A percentile compares a stretch with the other conserved stretches of the same genome.
Evolutionary conservation across 345 rosid species (phyloP).

Genomic region (Salix arbutifolia): DNA sequence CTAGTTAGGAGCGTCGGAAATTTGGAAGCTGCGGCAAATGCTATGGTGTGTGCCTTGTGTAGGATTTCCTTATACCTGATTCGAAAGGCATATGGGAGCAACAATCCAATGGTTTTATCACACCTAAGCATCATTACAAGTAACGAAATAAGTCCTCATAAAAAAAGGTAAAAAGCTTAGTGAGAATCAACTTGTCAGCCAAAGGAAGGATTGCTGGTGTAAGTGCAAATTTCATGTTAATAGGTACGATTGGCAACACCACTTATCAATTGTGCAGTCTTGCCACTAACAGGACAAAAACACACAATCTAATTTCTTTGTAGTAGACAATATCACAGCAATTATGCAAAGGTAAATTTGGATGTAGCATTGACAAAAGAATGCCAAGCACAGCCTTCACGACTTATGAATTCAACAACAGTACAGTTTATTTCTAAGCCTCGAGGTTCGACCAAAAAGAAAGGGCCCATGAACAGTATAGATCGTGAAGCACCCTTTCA

Average conservation of each 20-base stretch:
- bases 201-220: not conserved
- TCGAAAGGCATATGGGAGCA: conserved; percentile 67
- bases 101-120: conserved; percentile 65
- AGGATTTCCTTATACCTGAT: conserved; percentile 70
- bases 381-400: not conserved
- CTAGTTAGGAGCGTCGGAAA: conserved; percentile 47
- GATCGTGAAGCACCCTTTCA: not conserved
- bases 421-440: not conserved
- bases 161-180: not conserved
- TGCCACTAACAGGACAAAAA: not conserved
- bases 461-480: not conserved
- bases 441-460: not conserved
- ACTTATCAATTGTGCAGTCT: not conserved
- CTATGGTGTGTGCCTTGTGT: conserved; percentile 69
- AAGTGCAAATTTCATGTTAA: not conserved
- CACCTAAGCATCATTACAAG: conserved; percentile 18
- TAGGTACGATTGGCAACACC: not conserved
- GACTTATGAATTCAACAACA: not conserved
- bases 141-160: not conserved
- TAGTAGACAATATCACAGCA: not conserved
- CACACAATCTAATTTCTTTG: not conserved
- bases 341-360: not conserved
- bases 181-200: not conserved
- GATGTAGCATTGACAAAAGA: not conserved
- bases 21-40: conserved; percentile 57